phyloP scores from a whole-genome alignment of 352 stramenopile species.

The Phytophthora meadii region DNA sequence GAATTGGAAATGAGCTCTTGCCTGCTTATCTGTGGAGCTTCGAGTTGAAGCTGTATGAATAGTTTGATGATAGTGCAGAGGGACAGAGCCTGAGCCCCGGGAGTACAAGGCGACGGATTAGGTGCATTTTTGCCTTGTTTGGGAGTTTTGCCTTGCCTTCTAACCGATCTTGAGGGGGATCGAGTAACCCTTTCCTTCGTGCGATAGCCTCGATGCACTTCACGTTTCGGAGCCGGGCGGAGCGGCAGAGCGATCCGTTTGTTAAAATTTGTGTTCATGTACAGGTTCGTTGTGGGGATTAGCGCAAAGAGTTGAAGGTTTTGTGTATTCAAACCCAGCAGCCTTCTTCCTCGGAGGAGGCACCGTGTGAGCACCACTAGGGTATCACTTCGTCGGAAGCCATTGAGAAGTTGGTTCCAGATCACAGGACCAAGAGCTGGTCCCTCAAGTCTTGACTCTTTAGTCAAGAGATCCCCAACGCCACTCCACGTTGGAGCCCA shows the following conservation, averaged over 20 bases:
- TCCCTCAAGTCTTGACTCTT: no score
- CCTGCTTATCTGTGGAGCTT: slow-evolving; percentile 8
- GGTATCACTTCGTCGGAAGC: neutral
- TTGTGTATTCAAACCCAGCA: neutral
- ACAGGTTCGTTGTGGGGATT: neutral
- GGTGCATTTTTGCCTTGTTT: slow-evolving; percentile 17
- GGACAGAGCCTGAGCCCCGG: no score
- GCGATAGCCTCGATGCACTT: slow-evolving; percentile 20
- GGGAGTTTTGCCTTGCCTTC: slow-evolving; percentile 5
- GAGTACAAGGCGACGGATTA: slow-evolving; percentile 13
- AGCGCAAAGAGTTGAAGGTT: slow-evolving; percentile 2
- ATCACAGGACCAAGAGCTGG: no score
- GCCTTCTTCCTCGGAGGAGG: slow-evolving; percentile 1
- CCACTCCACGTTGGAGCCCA: no score
- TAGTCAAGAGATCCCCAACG: no score
- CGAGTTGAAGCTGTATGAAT: neutral
- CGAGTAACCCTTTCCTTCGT: slow-evolving; percentile 26
- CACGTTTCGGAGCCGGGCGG: slow-evolving; percentile 4
- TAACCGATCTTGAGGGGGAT: slow-evolving; percentile 28
- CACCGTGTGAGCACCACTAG: neutral
- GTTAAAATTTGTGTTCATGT: slow-evolving; percentile 10
- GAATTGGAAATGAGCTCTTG: slow-evolving; percentile 28
- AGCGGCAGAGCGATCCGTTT: slow-evolving; percentile 24
- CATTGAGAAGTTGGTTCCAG: neutral
- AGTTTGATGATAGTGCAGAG: no score